Conservation (phyloP, 441 rosid species). For the Gossypium lobatum region DNA sequence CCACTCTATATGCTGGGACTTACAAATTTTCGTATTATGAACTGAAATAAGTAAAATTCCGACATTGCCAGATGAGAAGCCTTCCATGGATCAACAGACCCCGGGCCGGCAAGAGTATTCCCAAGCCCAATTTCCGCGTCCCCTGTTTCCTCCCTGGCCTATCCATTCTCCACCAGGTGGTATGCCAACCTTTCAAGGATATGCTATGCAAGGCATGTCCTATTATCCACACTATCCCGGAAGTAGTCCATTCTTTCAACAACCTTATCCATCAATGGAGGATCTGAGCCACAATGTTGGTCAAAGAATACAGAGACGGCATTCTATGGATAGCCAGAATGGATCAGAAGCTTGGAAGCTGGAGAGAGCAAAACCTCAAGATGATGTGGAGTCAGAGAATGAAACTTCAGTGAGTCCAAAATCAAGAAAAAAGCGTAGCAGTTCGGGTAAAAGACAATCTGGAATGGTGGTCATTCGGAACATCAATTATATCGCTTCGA, state of each 20-base stretch:
- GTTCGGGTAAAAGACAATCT: conserved; percentile 57
- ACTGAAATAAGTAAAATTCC: conserved; percentile 4
- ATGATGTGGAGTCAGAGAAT: conserved; percentile 38
- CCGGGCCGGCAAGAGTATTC: conserved; percentile 48
- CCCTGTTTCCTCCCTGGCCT: conserved; percentile 78
- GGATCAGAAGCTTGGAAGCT: conserved; percentile 45
- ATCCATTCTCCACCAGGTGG: conserved; percentile 79
- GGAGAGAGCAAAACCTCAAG: conserved; percentile 42
- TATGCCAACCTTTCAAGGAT: conserved; percentile 74
- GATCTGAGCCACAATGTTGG: conserved; percentile 49
- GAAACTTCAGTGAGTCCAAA: conserved; percentile 25
- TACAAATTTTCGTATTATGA: not conserved
- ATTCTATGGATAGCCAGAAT: conserved; percentile 45
- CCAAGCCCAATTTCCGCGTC: conserved; percentile 72
- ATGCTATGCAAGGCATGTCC: conserved; percentile 79
- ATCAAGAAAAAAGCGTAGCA: conserved; percentile 32
- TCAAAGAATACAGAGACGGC: conserved; percentile 49
- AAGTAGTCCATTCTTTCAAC: conserved; percentile 53
- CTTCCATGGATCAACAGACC: conserved; percentile 49
- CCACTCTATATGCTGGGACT: not conserved
- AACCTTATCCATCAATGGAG: conserved; percentile 58
- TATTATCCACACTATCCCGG: conserved; percentile 70
- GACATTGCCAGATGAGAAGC: conserved; percentile 50
- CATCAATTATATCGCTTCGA: conserved; percentile 73
- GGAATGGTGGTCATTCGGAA: conserved; percentile 81